Percentiles rank a stretch among this genome's conserved stretches.
These are phyloP conservation scores for Penicillium digitatum DNA, from an alignment of 2,329 filamentous ascomycete genomes.

Conservation along the genomic window DNA sequence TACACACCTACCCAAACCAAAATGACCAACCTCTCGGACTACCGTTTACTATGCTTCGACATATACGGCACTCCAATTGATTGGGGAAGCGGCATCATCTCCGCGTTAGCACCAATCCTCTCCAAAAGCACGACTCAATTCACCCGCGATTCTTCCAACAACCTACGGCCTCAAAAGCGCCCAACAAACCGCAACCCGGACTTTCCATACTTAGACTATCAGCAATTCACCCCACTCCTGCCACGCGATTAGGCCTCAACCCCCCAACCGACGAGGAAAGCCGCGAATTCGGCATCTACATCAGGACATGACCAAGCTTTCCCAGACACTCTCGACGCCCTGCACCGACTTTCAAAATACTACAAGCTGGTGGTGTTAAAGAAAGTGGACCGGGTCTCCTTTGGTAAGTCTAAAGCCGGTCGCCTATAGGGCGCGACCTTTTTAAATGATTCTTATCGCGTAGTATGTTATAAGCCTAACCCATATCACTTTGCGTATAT, in stretches of 20 bases:
- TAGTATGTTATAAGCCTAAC: constrained; percentile 68
- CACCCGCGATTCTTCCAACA: constrained; percentile 21
- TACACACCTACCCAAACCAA: not conserved
- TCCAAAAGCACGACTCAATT: constrained; percentile 41
- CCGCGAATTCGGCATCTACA: constrained; percentile 46
- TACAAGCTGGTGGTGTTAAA: constrained; percentile 57
- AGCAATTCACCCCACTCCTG: constrained; percentile 39
- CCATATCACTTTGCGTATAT: constrained; percentile 63
- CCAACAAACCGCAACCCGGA: constrained; percentile 52
- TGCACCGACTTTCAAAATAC: constrained; percentile 46
- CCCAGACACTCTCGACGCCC: constrained; percentile 53
- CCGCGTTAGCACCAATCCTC: constrained; percentile 47
- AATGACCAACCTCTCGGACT: constrained; percentile 34
- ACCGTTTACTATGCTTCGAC: constrained; percentile 65
- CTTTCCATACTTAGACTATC: constrained; percentile 59
- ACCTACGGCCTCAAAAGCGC: constrained; percentile 38
- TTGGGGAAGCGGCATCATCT: constrained; percentile 65
- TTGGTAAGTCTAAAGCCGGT: constrained; percentile 45
- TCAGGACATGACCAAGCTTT: constrained; percentile 54
- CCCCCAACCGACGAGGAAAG: constrained; percentile 35
- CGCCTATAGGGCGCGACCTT: constrained; percentile 51
- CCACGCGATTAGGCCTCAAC: constrained; percentile 25
- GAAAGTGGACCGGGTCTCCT: constrained; percentile 55
- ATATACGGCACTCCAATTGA: constrained; percentile 77
- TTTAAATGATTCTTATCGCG: constrained; percentile 66